Base-by-base conservation (phyloP, 2,329 filamentous ascomycete genomes). In the Delphinella strobiligena region DNA sequence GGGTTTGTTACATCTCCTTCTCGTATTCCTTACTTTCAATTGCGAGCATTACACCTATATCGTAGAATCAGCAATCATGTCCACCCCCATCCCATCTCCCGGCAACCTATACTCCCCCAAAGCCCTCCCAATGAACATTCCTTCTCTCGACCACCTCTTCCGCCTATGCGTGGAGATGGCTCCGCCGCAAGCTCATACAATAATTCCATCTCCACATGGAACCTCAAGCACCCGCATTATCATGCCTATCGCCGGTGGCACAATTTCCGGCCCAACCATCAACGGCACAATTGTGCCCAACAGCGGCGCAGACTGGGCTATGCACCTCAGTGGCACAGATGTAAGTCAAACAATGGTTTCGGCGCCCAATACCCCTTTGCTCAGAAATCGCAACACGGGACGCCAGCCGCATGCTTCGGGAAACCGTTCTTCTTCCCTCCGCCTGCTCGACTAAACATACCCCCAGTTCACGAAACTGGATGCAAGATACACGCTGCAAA, bases 241-340 rank as follows among this genome's bases (percentile, higher is more conserved):
- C 17, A 45, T 52, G 34, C 48, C 50, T 1, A 51, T 51, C 22
- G 35, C 34, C 4, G 49, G 46, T 10, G 49, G 50, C 10, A 36
- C 32, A 2, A 44, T 51, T 4, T 42, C 43, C 10, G 50, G 50
- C n/a, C 50, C 50, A 16, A 31, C 29, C 2, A 43, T 52, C 17
- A 39, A 37, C 9, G 50, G 37, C 3, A 44, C 39, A 9, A 50
- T 52, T 32, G 38, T 45, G 15, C 37, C 43, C 14, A 43, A 44
- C 24, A 47, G 45, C 19, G 50, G 50, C 27, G 48, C 49, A 15
- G 48, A 51, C 19, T 49, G 49, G 49, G 49, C 41, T 5, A 42
- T 41, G 3, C 38, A 38, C 19, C 33, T 45, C 5, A 36, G 36
- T 15, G 31, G 36, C 8, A 42, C 43, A 39, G 41, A 39, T n/a